These are phyloP conservation scores for Xylariomycetidae sp. DNA, from an alignment of 2,329 filamentous ascomycete genomes.

Conservation along the genomic window DNA sequence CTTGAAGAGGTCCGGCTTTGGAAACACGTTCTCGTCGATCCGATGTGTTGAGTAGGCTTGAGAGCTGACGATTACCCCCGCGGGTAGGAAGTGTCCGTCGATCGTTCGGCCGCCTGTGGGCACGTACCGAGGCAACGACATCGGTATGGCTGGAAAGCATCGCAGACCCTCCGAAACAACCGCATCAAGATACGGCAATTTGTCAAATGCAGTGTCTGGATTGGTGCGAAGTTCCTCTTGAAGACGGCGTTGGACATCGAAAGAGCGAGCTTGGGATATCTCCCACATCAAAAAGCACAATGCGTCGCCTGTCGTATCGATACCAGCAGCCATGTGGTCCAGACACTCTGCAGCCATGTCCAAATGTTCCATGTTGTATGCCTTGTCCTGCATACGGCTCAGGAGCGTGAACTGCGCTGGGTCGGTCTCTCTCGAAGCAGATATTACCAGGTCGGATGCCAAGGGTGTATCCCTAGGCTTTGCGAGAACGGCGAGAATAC, in stretches of 20 bases:
- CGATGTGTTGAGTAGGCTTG: slow-evolving; percentile 57
- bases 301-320: slow-evolving; percentile 65
- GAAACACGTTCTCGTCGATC: slow-evolving; percentile 62
- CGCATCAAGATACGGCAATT: slow-evolving; percentile 55
- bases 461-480: slow-evolving; percentile 52
- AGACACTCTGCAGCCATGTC: slow-evolving; percentile 62
- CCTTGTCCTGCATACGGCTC: slow-evolving; percentile 50
- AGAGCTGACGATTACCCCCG: slow-evolving; percentile 50
- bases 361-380: slow-evolving; percentile 40
- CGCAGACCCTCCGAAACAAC: slow-evolving; percentile 57
- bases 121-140: slow-evolving; percentile 58
- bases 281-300: slow-evolving; percentile 68
- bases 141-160: slow-evolving; percentile 59
- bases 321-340: slow-evolving; percentile 66
- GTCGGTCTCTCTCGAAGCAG: slow-evolving; percentile 39
- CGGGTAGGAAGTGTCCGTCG: slow-evolving; percentile 48
- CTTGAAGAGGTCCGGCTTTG: slow-evolving; percentile 68
- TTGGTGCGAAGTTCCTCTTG: slow-evolving; percentile 44
- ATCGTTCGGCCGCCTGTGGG: slow-evolving; percentile 48
- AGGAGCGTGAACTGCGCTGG: slow-evolving; percentile 51
- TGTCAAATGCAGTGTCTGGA: slow-evolving; percentile 36
- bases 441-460: slow-evolving; percentile 53
- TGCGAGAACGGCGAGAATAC: slow-evolving; percentile 40
- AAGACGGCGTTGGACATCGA: slow-evolving; percentile 44
- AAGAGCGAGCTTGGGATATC: slow-evolving; percentile 54